Evolutionary conservation across 805 yeast genomes (phyloP).

Genomic region (Lachancea quebecensis): DNA sequence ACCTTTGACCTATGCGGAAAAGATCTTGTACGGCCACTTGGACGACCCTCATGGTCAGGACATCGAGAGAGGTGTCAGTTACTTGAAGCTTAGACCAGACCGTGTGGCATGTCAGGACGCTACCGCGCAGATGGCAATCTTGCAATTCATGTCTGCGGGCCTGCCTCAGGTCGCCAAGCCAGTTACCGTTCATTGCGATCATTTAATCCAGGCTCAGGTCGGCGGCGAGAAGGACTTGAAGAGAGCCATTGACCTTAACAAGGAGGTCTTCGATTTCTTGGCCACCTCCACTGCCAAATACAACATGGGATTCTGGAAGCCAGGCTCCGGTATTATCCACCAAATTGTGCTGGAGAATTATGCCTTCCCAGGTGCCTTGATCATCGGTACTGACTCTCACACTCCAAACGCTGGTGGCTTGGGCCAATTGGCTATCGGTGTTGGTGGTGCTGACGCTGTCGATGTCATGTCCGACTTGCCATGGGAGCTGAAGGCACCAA

Average conservation of each 20-base stretch:
- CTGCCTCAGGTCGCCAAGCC: constrained; percentile 89
- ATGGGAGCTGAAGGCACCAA: constrained; percentile 98
- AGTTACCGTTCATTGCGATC: constrained; percentile 96
- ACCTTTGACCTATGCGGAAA: constrained; percentile 94
- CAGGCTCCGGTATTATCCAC: constrained; percentile 97
- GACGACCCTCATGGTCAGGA: constrained; percentile 87
- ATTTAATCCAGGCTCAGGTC: constrained; percentile 89
- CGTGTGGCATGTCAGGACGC: constrained; percentile 99
- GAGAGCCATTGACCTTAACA: constrained; percentile 81
- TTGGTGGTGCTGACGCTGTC: constrained; percentile 99
- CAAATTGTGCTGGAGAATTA: constrained; percentile 95
- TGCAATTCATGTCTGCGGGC: constrained; percentile 96
- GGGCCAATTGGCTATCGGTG: constrained; percentile 97
- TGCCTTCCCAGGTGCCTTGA: constrained; percentile 95
- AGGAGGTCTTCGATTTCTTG: constrained; percentile 91
- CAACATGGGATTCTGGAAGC: constrained; percentile 98
- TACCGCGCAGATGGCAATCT: constrained; percentile 95
- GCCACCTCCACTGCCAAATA: constrained; percentile 87
- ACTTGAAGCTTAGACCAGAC: constrained; percentile 92
- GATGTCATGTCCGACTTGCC: constrained; percentile 91
- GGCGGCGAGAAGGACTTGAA: constrained; percentile 84
- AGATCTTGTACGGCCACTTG: constrained; percentile 89
- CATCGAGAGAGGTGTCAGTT: constrained; percentile 79
- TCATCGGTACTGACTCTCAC: constrained; percentile 96
- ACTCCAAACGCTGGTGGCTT: constrained; percentile 98